Evolutionary conservation across 331 rosid genomes (phyloP).

Genomic region (Acacia concinna): DNA sequence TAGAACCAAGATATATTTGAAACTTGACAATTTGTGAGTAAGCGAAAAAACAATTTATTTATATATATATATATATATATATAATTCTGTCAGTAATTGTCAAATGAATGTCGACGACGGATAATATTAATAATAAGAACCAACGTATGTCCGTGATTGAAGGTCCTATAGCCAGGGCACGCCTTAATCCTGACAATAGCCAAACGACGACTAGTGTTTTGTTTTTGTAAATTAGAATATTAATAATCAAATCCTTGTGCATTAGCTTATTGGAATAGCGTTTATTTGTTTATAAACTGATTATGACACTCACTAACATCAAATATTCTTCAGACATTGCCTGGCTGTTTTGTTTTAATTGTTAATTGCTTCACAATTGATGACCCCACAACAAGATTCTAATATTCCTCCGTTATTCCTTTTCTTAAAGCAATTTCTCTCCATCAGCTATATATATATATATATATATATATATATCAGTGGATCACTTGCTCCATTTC

Average conservation of each 20-base stretch:
- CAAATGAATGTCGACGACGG: not conserved
- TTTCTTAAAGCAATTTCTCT: not conserved
- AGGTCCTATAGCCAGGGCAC: not conserved
- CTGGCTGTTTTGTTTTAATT: slow-evolving; percentile 14
- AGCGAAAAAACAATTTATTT: slow-evolving; percentile 10
- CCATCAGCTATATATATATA: too few relatives aligned
- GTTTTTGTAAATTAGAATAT: slow-evolving; percentile 10
- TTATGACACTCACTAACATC: slow-evolving; percentile 63
- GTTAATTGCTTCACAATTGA: not conserved
- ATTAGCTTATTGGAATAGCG: slow-evolving; percentile 22
- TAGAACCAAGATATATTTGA: slow-evolving; percentile 42
- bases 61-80: not conserved
- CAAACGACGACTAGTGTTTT: slow-evolving; percentile 54
- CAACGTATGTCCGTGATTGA: slow-evolving; percentile 35
- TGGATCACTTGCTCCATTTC: not conserved
- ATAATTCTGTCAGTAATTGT: not conserved
- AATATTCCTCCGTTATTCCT: slow-evolving; percentile 8
- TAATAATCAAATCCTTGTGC: not conserved
- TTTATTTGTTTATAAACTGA: slow-evolving; percentile 34
- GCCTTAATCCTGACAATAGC: slow-evolving; percentile 47
- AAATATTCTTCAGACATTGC: slow-evolving; percentile 33
- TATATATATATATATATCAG: too few relatives aligned
- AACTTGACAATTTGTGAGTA: slow-evolving; percentile 33
- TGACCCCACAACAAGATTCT: not conserved
- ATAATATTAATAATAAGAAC: slow-evolving; percentile 32